Percentiles rank a stretch among this genome's conserved stretches.
Conservation (phyloP, 176 grass and related monocot species). For the Carex parvula region DNA sequence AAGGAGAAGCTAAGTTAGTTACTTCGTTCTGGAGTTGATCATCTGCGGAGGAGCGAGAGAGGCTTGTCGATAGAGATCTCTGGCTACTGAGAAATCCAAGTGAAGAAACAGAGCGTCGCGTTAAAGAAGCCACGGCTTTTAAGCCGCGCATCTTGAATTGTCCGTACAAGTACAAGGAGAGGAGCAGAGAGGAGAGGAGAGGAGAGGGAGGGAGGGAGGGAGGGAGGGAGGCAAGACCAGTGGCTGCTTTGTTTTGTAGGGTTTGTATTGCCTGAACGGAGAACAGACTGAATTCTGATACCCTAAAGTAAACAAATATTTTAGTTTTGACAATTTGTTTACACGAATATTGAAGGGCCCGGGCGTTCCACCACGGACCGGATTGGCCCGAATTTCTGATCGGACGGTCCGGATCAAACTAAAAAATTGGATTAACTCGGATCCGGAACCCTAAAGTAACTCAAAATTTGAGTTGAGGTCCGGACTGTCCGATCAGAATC, state of each 20-base stretch:
- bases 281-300: no score
- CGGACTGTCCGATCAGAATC: no score
- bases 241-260: neutral
- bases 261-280: neutral
- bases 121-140: neutral
- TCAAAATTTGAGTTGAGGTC: no score
- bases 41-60: slow-evolving; percentile 13
- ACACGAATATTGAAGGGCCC: no score
- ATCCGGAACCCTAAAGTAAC: no score
- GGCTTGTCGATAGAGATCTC: slow-evolving; percentile 6
- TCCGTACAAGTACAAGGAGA: neutral
- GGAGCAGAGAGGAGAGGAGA: neutral
- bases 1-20: neutral
- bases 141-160: slow-evolving; percentile 8
- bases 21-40: slow-evolving; percentile 49
- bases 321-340: no score
- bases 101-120: slow-evolving; percentile 9
- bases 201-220: neutral
- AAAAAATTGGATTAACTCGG: no score
- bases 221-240: neutral
- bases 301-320: no score
- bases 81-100: slow-evolving; percentile 17
- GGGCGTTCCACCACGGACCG: no score
- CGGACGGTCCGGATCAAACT: no score
- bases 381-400: no score